These are phyloP conservation scores for Pseudomonodictys pantanalensis DNA, from an alignment of 495 filamentous ascomycete species.

Conservation along the genomic window DNA sequence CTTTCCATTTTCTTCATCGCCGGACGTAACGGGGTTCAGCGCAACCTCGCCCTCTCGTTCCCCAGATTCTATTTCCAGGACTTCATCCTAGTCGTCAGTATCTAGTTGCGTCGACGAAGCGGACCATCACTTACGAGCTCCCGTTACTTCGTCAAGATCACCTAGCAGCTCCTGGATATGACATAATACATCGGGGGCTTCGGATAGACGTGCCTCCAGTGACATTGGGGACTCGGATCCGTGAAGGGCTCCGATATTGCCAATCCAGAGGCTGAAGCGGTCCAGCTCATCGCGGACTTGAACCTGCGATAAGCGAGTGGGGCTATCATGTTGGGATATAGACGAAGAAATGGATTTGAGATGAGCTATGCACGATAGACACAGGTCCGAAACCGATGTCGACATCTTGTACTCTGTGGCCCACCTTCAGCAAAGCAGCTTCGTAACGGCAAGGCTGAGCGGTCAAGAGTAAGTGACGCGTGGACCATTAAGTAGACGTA, in stretches of 20 bases:
- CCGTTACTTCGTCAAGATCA: conserved; percentile 28
- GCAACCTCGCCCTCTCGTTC: conserved; percentile 5
- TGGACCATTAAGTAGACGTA: too few relatives aligned
- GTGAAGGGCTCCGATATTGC: conserved; percentile 19
- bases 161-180: conserved; percentile 29
- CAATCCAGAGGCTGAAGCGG: conserved; percentile 17
- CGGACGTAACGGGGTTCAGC: neutral
- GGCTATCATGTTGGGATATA: neutral
- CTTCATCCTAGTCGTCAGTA: neutral
- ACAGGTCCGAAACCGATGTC: conserved; percentile 3
- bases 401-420: too few relatives aligned
- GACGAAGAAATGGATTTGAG: conserved; percentile 1
- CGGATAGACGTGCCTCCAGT: conserved; percentile 11
- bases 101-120: neutral
- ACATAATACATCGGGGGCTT: conserved; percentile 10
- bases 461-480: too few relatives aligned
- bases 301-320: neutral
- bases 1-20: neutral
- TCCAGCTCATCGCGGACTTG: conserved; percentile 18
- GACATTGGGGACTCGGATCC: conserved; percentile 1
- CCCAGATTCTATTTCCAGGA: conserved; percentile 23
- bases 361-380: neutral
- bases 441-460: too few relatives aligned
- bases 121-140: conserved; percentile 25
- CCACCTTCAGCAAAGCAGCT: too few relatives aligned